Base-by-base conservation (phyloP, 1,284 basidiomycete species). In the Lentinula novae-zelandiae region DNA sequence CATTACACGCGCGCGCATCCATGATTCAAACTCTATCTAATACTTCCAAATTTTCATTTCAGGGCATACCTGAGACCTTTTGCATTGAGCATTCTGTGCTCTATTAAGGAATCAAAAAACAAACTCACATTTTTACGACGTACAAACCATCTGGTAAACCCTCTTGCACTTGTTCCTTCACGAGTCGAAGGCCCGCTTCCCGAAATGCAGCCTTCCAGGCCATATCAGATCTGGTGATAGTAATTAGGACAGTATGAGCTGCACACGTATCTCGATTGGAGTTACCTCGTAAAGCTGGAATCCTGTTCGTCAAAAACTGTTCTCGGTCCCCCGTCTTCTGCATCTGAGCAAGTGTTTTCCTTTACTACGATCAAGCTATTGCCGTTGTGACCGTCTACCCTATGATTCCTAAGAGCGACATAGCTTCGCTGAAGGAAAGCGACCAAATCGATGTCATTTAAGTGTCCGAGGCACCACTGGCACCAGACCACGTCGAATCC, bases 381-480 rank as follows among this genome's bases (percentile, higher is more conserved):
- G 12, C 70, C 73, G 46, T 76, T 73, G 56, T 79, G 51, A 2
- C 51, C 56, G 15, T 58, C 52, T 33, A 27, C 34, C 10, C 40
- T 39, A n/a, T 33, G 57, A 42, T 58, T 71, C 53, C 85, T 76
- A 62, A 94, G 70, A 1, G 90, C 82, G 5, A 72, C 72, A 57
- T 80, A 79, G 64, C 86, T 81, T 54, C 85, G 79, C 66, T 78
- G 76, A 62, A 97, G 80, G 75, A 96, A 97, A 0, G 75, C 71
- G 36, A 93, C 82, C 22, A 97, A 82, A 69, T 95, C 92, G 5
- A 73, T 69, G 69, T 96, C 89, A 57, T 81, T 83, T 63, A 96
- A 78, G 76, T 95, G 92, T n/a, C 92, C 91, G 12, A 96, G 79
- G 76, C 94, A 96, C 95, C 95, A 97, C 72, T 97, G 95, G 68